A percentile compares a stretch with the other conserved stretches of the same genome.
Evolutionary conservation across 2,329 filamentous ascomycete species (phyloP).

Genomic region (Furcasterigmium sp.): DNA sequence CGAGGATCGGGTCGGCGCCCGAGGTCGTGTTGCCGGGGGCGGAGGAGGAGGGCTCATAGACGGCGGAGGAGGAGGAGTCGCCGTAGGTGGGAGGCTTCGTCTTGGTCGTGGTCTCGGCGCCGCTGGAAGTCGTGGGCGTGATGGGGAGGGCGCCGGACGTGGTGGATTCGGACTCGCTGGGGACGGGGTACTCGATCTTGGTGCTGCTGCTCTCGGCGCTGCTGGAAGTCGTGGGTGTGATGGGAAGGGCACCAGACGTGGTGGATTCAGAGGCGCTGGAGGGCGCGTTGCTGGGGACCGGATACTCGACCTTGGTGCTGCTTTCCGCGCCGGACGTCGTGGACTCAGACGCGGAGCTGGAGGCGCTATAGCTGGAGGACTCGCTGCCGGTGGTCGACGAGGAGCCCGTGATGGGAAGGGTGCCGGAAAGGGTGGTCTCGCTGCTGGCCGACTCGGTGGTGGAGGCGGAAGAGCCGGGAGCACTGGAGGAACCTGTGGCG

Average conservation of each 20-base stretch:
- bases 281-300: background rate
- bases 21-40: conserved; percentile 3
- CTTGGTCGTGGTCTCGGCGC: background rate
- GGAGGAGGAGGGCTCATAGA: background rate
- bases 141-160: conserved; percentile 6
- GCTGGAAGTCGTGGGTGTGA: background rate
- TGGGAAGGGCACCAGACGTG: conserved; percentile 5
- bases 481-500: background rate
- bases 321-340: background rate
- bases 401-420: conserved; percentile 5
- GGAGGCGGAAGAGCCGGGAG: background rate
- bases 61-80: background rate
- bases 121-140: background rate
- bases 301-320: background rate
- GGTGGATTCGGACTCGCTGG: background rate
- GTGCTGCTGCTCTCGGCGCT: background rate
- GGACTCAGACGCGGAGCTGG: too few relatives aligned
- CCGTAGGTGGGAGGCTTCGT: background rate
- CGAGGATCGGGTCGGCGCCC: background rate
- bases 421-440: conserved; percentile 2
- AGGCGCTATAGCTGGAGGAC: background rate
- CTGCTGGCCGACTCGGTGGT: background rate
- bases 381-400: background rate
- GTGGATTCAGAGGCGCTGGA: conserved; percentile 1
- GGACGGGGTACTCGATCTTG: background rate